A percentile compares a stretch with the other conserved stretches of the same genome.
These are phyloP conservation scores for Aspergillus quadricinctus DNA, from an alignment of 2,329 filamentous ascomycete species.

Conservation along the genomic window DNA sequence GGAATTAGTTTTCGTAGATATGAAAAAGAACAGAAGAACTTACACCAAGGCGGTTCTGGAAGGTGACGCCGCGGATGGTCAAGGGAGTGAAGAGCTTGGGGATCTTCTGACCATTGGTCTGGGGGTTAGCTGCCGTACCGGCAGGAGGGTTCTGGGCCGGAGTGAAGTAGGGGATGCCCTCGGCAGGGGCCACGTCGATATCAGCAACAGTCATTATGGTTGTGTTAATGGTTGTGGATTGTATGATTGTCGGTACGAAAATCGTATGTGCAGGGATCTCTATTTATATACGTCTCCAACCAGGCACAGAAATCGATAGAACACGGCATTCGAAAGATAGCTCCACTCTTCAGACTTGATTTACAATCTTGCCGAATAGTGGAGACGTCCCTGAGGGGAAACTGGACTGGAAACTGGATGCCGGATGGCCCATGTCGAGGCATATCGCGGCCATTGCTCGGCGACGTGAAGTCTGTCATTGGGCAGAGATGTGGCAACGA, in stretches of 20 bases:
- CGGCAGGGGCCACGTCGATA: conserved; percentile 35
- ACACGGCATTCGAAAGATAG: background rate
- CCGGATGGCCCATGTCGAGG: background rate
- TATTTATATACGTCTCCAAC: background rate
- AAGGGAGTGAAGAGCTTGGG: conserved; percentile 59
- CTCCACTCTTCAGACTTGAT: background rate
- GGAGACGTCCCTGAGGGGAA: background rate
- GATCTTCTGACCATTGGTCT: conserved; percentile 34
- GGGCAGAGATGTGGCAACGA: background rate
- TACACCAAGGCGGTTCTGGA: conserved; percentile 48
- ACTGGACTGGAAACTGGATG: no score
- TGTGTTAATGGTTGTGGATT: background rate
- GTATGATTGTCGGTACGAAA: background rate
- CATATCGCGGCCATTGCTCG: background rate
- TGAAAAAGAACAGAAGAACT: background rate
- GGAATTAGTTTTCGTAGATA: background rate
- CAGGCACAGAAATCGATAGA: background rate
- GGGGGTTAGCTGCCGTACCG: conserved; percentile 37
- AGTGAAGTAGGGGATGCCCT: conserved; percentile 41
- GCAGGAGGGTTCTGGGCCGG: conserved; percentile 34
- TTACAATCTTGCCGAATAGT: background rate
- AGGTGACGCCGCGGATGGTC: conserved; percentile 54
- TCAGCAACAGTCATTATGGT: conserved; percentile 14
- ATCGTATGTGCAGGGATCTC: background rate
- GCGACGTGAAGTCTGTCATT: background rate